A percentile compares a stretch with the other conserved stretches of the same genome.
These are phyloP conservation scores for Cymbopogon citratus DNA, from an alignment of 176 grass and related monocot species.

Conservation along the genomic window DNA sequence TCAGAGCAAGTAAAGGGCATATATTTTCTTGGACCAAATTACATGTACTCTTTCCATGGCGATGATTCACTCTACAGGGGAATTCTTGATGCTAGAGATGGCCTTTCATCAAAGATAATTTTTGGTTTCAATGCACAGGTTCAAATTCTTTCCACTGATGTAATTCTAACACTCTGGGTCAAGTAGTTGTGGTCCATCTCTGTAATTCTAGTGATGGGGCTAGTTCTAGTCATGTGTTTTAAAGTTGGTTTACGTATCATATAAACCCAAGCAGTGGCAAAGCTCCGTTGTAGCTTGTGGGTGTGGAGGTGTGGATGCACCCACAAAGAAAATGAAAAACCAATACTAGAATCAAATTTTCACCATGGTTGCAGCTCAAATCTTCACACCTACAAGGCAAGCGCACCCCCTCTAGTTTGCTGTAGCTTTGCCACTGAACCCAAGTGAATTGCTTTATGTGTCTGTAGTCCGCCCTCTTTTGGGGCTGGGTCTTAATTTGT, in stretches of 20 bases:
- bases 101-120: slow-evolving; percentile 87
- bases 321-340: not conserved
- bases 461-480: not conserved
- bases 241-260: not conserved
- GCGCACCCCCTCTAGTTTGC: not conserved
- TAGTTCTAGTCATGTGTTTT: not conserved
- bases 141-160: not conserved
- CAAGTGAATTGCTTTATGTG: not conserved
- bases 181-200: not conserved
- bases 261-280: not conserved
- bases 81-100: slow-evolving; percentile 72
- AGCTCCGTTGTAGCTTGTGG: not conserved
- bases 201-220: not conserved
- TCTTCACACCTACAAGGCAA: not conserved
- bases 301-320: not conserved
- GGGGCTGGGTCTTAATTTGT: not conserved
- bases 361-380: not conserved
- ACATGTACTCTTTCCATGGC: slow-evolving; percentile 95
- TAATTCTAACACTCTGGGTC: not conserved
- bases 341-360: not conserved
- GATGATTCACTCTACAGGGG: slow-evolving; percentile 69
- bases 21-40: slow-evolving; percentile 87
- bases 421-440: not conserved
- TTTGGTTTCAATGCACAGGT: slow-evolving; percentile 99
- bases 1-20: slow-evolving; percentile 89